These are phyloP conservation scores for Diaporthe ilicicola DNA, from an alignment of 2,329 filamentous ascomycete species.

Conservation along the genomic window DNA sequence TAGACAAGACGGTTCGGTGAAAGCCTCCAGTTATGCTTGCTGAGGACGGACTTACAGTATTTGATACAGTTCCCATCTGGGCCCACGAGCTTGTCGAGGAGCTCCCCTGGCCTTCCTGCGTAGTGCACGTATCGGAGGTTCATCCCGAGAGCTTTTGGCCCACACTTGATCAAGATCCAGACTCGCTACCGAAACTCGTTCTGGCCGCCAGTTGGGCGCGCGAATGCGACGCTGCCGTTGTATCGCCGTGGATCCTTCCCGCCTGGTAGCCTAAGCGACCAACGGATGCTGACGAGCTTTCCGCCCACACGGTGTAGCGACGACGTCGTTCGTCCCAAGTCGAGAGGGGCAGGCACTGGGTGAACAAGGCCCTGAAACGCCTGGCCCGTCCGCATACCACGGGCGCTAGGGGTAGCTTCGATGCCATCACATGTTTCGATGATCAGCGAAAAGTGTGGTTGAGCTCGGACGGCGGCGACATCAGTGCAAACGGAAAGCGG, in stretches of 20 bases:
- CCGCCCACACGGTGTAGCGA: constrained; percentile 9
- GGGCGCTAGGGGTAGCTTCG: background rate
- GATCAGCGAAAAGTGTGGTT: background rate
- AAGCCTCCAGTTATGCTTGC: background rate
- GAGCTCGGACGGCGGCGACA: constrained; percentile 13
- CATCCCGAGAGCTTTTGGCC: background rate
- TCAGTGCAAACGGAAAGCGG: constrained; percentile 10
- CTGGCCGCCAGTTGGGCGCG: background rate
- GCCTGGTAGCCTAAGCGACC: background rate
- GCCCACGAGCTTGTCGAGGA: background rate
- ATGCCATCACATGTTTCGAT: constrained; percentile 10
- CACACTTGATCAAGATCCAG: constrained; percentile 7
- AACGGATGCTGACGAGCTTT: constrained; percentile 11
- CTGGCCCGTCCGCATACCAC: background rate
- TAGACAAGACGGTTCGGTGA: background rate
- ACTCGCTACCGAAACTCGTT: constrained; percentile 16
- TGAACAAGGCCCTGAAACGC: background rate
- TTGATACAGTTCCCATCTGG: background rate
- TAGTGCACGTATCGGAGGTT: background rate
- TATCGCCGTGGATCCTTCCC: constrained; percentile 6
- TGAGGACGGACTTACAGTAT: background rate
- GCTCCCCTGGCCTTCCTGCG: background rate
- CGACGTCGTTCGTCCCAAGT: constrained; percentile 11
- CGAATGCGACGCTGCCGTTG: constrained; percentile 2
- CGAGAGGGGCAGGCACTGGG: too few species aligned